These are phyloP conservation scores for Toxicodendron radicans DNA, from an alignment of 345 rosid genomes.

Conservation along the genomic window DNA sequence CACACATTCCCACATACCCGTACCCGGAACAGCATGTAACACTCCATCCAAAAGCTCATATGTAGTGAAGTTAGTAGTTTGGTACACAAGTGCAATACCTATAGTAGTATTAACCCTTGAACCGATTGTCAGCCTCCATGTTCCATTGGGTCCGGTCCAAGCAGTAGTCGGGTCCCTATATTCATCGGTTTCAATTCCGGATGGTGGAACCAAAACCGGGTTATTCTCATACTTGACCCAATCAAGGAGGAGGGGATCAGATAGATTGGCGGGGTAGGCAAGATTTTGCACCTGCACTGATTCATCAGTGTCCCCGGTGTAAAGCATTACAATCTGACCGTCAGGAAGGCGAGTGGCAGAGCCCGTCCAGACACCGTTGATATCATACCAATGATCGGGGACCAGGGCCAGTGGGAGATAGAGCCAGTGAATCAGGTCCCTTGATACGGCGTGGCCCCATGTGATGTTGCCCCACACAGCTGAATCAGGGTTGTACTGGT, in stretches of 20 bases:
- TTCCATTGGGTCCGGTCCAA: constrained; percentile 65
- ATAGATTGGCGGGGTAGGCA: constrained; percentile 74
- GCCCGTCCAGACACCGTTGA: constrained; percentile 88
- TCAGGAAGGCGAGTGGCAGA: constrained; percentile 75
- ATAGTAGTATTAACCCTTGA: constrained; percentile 49
- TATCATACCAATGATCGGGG: constrained; percentile 76
- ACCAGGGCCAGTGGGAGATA: constrained; percentile 78
- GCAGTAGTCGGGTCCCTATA: constrained; percentile 93
- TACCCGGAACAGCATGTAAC: constrained; percentile 71
- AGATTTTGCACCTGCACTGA: constrained; percentile 82
- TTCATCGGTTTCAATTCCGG: constrained; percentile 51
- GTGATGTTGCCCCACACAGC: constrained; percentile 95
- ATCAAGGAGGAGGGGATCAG: constrained; percentile 81
- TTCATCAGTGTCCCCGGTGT: constrained; percentile 68
- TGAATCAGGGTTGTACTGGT: constrained; percentile 88
- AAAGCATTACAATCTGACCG: constrained; percentile 72
- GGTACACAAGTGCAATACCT: constrained; percentile 68
- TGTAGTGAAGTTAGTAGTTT: constrained; percentile 57
- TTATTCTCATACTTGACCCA: constrained; percentile 79
- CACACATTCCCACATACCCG: constrained; percentile 99
- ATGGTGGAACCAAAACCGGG: constrained; percentile 76
- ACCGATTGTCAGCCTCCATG: constrained; percentile 72
- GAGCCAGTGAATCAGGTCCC: constrained; percentile 88
- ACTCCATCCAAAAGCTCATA: constrained; percentile 42
- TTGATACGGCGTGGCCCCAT: constrained; percentile 94